Conservation (phyloP, 2,329 filamentous ascomycete genomes). For the Chalaropsis ovoidea region DNA sequence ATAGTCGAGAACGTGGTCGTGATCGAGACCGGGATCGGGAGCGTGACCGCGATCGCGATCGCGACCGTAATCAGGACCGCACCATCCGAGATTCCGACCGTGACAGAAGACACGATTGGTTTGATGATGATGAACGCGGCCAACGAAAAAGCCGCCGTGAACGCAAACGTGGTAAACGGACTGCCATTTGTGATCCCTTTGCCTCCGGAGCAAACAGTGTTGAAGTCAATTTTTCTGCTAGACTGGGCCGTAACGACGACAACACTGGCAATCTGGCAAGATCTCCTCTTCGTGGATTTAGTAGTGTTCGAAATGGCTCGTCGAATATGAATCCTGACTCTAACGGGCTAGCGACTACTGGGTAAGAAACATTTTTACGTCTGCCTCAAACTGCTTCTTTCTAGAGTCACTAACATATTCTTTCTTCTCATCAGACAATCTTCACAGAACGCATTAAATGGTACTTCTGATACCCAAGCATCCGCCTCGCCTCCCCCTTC, state of each 20-base stretch:
- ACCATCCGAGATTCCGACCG: constrained; percentile 31
- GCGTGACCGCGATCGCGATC: constrained; percentile 11
- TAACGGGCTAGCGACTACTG: not conserved
- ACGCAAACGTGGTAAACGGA: constrained; percentile 19
- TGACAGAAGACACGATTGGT: constrained; percentile 34
- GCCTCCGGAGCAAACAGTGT: constrained; percentile 42
- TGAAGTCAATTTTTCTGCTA: constrained; percentile 42
- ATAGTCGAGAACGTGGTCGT: constrained; percentile 17
- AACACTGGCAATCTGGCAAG: constrained; percentile 31
- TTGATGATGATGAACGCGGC: constrained; percentile 27
- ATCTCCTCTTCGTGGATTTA: constrained; percentile 33
- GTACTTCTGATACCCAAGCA: not conserved
- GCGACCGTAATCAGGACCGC: constrained; percentile 24
- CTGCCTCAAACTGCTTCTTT: not conserved
- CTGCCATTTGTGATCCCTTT: not conserved
- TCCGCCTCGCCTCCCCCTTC: constrained; percentile 29
- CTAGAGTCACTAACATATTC: not conserved
- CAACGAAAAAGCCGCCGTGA: constrained; percentile 21
- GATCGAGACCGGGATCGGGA: constrained; percentile 25
- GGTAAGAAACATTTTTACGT: not conserved
- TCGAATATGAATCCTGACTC: not conserved
- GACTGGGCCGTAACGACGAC: constrained; percentile 32
- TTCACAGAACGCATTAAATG: not conserved
- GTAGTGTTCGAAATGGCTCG: constrained; percentile 28
- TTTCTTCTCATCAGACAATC: not conserved